Evolutionary conservation across 73 alveolate genomes (phyloP).

Genomic region (Blepharisma stoltei): DNA sequence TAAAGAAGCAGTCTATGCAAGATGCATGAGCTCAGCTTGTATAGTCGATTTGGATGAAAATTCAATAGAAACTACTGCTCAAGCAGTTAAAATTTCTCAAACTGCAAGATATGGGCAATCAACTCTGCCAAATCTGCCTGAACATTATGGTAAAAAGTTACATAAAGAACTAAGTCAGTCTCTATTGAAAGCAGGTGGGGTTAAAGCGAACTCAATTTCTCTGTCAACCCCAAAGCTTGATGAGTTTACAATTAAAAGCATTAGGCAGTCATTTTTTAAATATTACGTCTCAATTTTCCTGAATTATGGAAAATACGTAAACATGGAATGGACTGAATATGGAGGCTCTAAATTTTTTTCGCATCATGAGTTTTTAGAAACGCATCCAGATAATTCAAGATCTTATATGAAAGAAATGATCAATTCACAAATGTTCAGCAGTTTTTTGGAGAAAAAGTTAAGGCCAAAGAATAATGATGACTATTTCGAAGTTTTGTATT

Average conservation of each 20-base stretch:
- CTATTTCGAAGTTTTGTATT: neutral
- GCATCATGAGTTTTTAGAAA: neutral
- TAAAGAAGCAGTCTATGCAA: conserved; percentile 23
- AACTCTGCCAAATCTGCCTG: neutral
- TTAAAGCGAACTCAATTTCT: neutral
- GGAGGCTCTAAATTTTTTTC: neutral
- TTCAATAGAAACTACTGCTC: conserved; percentile 9
- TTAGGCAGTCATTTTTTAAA: neutral
- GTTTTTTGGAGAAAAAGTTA: neutral
- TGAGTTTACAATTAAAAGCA: neutral
- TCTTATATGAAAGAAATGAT: neutral
- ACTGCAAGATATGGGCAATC: neutral
- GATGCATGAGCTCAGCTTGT: conserved; percentile 2
- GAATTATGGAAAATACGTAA: neutral
- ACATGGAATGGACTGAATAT: conserved; percentile 3
- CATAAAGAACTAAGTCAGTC: neutral
- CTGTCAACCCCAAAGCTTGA: conserved; percentile 7
- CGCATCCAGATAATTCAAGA: neutral
- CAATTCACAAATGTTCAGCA: conserved; percentile 9
- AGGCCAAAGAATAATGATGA: conserved; percentile 6
- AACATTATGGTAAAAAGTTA: neutral
- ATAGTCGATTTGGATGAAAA: conserved; percentile 12
- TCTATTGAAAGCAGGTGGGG: neutral
- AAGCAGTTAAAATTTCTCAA: conserved; percentile 24
- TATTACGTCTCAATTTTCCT: neutral